These are phyloP conservation scores for Penicillium robsamsonii DNA, from an alignment of 495 filamentous ascomycete genomes.

Conservation along the genomic window DNA sequence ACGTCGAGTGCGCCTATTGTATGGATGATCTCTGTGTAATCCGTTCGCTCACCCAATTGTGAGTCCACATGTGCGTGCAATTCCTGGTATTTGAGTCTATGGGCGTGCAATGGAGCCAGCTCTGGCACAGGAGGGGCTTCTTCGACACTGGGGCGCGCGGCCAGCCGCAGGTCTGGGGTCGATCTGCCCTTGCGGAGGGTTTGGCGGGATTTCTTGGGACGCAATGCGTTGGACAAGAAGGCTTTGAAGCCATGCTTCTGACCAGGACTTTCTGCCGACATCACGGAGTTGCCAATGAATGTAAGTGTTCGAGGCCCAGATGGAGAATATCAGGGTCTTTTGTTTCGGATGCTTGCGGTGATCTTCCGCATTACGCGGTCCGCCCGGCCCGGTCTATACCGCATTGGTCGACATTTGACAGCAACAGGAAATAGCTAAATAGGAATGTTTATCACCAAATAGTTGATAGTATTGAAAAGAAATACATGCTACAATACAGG, in stretches of 20 bases:
- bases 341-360: conserved; percentile 8
- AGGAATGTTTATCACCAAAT: background rate
- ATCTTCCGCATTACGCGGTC: conserved; percentile 8
- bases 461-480: conserved; percentile 7
- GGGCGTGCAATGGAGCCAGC: conserved; percentile 38
- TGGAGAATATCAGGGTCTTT: background rate
- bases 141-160: conserved; percentile 26
- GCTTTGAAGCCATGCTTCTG: conserved; percentile 35
- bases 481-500: conserved; percentile 23
- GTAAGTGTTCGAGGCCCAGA: background rate
- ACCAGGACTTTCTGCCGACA: conserved; percentile 39
- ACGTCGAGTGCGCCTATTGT: conserved; percentile 40
- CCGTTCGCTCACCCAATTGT: conserved; percentile 49
- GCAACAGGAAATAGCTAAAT: background rate
- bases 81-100: conserved; percentile 40
- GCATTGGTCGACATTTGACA: background rate
- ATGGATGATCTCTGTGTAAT: conserved; percentile 51
- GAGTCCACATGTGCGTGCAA: conserved; percentile 36
- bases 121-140: conserved; percentile 37
- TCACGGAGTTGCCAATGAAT: conserved; percentile 14
- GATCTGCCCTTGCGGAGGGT: conserved; percentile 44
- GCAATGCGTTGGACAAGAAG: conserved; percentile 38
- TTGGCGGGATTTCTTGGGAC: conserved; percentile 48
- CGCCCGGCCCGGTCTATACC: conserved; percentile 9
- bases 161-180: conserved; percentile 33